Evolutionary conservation across 1,139 yeast species (phyloP).

Genomic region (Saccharomyces hybrid): DNA sequence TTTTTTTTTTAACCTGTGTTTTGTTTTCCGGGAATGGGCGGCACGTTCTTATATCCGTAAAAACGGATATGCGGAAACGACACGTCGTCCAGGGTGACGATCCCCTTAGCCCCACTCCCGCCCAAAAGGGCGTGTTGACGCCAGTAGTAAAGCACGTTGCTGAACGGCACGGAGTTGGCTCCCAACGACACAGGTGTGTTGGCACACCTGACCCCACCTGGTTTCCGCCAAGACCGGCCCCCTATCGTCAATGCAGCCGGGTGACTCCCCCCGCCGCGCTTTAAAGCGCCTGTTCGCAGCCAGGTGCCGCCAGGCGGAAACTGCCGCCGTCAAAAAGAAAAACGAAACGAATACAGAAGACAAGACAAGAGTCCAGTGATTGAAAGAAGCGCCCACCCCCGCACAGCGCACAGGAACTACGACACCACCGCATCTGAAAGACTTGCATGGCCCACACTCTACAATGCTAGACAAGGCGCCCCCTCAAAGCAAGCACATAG

Average conservation of each 20-base stretch:
- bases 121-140: background rate
- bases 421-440: background rate
- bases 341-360: background rate
- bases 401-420: slow-evolving; percentile 1
- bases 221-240: background rate
- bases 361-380: background rate
- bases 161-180: background rate
- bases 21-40: background rate
- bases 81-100: background rate
- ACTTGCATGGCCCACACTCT: background rate
- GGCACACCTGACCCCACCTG: too few species aligned
- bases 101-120: background rate
- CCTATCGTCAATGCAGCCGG: background rate
- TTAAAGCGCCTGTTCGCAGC: background rate
- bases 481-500: background rate
- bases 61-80: background rate
- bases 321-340: slow-evolving; percentile 1
- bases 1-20: background rate
- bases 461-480: background rate
- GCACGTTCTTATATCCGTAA: slow-evolving; percentile 1
- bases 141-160: background rate
- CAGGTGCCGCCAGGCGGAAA: background rate
- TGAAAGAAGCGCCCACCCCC: slow-evolving; percentile 2
- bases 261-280: background rate
- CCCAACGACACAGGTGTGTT: too few species aligned